Base-by-base conservation (phyloP, 768 basidiomycete species). In the Kwoniella europaea region DNA sequence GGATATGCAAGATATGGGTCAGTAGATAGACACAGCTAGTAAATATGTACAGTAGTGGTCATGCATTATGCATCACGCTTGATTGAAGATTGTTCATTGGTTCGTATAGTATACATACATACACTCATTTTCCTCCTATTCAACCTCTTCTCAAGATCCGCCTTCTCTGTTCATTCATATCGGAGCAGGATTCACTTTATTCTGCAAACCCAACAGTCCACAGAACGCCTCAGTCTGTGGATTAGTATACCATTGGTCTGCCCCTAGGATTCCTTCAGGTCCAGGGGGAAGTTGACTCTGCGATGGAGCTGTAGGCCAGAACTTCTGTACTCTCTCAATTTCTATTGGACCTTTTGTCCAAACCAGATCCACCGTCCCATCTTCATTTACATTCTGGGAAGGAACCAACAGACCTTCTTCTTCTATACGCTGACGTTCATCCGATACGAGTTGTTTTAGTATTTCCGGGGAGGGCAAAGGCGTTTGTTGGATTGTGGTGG, bases 141-240 rank as follows among this genome's bases (percentile, higher is more conserved):
- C 35, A 35, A 4, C 35, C 7, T 7, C 35, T 35, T 7, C 35
- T 35, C 35, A 9, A 35, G 46, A 50, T 50, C 46, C 0, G 16
- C 13, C 18, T 50, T 3, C 46, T 50, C 46, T 5, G 13, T 7
- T 15, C 16, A 35, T 29, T 29, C 41, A 52, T 41, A 56, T 50
- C 10, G 85, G 85, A 6, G 83, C 73, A 4, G 86, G 85, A 74
- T 88, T 88, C 65, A 91, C 86, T 77, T 88, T 91, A 84, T 96
- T 93, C 70, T 89, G 87, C 50, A 98, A 88, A 18, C 87, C 88
- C 50, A 99, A 81, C 88, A 98, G 88, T 20, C 84, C 81, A 79
- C 92, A 92, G 76, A 98, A 91, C 2, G 93, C 90, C 63, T 88
- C 89, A 0, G 94, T 98, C 79, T 98, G 94, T 29, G 93, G 91